phyloP scores from a whole-genome alignment of 306 rosid genomes.

The Casuarina glauca region DNA sequence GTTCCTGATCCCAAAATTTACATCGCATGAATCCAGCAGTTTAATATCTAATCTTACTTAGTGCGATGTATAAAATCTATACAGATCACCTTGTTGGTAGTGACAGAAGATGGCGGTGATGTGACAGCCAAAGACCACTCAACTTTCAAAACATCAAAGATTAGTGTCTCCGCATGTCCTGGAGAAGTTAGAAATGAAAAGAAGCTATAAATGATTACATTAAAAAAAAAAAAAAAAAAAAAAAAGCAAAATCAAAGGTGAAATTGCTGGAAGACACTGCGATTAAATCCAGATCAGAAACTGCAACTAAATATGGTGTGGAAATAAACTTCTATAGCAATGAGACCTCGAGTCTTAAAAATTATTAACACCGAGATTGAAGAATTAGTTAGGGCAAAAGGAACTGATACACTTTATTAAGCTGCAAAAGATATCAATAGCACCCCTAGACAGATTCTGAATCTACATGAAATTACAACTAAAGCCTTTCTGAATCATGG shows the following conservation, averaged over 20 bases:
- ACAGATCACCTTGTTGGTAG: constrained; percentile 53
- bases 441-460: background rate
- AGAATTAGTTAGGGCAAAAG: background rate
- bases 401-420: background rate
- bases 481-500: constrained; percentile 1
- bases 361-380: background rate
- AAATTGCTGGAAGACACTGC: background rate
- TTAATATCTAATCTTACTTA: background rate
- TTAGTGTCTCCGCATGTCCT: constrained; percentile 86
- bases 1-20: background rate
- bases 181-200: constrained; percentile 18
- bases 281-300: background rate
- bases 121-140: constrained; percentile 76
- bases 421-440: background rate
- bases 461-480: background rate
- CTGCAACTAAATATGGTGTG: background rate
- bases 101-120: constrained; percentile 76
- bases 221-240: constrained; percentile 10
- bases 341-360: background rate
- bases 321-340: background rate
- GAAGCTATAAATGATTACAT: background rate
- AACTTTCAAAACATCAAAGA: constrained; percentile 71
- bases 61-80: constrained; percentile 15
- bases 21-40: background rate
- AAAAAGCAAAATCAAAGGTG: background rate